A percentile compares a stretch with the other conserved stretches of the same genome.
phyloP scores from a whole-genome alignment of 257 asterid genomes.

The Avicennia marina region DNA sequence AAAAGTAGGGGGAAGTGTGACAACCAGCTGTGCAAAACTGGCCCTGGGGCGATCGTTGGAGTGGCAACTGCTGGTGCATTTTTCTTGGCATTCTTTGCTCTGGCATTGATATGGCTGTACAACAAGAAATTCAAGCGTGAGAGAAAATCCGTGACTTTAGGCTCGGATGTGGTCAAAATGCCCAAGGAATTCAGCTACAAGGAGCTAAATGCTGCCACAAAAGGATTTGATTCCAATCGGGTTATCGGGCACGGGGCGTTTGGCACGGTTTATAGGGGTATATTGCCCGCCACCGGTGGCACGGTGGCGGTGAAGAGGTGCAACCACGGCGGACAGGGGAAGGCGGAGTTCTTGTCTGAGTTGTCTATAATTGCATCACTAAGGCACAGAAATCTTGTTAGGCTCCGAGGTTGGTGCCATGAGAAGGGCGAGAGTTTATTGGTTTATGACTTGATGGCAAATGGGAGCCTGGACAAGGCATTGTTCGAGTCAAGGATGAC shows the following conservation, averaged over 20 bases:
- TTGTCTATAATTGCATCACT: conserved; percentile 72
- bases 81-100: conserved; percentile 46
- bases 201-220: conserved; percentile 61
- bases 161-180: conserved; percentile 61
- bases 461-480: conserved; percentile 75
- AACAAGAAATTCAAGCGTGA: conserved; percentile 44
- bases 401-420: conserved; percentile 86
- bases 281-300: conserved; percentile 45
- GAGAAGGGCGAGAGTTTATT: conserved; percentile 70
- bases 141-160: conserved; percentile 36
- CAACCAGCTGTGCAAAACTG: conserved; percentile 46
- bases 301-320: conserved; percentile 80
- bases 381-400: conserved; percentile 73
- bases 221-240: conserved; percentile 43
- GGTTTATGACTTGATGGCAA: conserved; percentile 72
- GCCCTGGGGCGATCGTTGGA: conserved; percentile 71
- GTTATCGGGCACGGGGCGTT: conserved; percentile 74
- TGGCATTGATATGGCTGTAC: conserved; percentile 47
- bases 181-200: conserved; percentile 78
- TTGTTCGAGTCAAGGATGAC: conserved; percentile 62
- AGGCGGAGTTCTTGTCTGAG: conserved; percentile 64
- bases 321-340: conserved; percentile 70
- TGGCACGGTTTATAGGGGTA: conserved; percentile 70
- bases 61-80: conserved; percentile 80
- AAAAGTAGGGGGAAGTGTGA: conserved; percentile 43